Conservation (phyloP, 257 asterid genomes). For the Euphrasia confusa region DNA sequence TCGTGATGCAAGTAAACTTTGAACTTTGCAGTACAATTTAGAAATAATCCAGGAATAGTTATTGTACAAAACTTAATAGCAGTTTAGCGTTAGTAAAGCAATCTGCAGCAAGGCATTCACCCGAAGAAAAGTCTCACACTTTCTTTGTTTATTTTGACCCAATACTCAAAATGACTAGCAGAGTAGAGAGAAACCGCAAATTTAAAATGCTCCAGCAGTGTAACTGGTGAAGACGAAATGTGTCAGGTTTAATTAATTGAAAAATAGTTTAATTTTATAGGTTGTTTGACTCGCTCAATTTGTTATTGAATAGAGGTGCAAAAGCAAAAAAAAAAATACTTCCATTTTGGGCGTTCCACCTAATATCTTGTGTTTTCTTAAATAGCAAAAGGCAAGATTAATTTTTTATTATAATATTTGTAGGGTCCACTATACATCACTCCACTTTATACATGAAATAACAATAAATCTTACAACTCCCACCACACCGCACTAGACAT, state of each 20-base stretch:
- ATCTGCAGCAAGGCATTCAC: slow-evolving; percentile 3
- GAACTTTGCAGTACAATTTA: neutral
- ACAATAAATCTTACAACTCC: too few species aligned
- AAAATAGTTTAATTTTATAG: neutral
- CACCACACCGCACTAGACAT: too few species aligned
- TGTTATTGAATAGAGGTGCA: slow-evolving; percentile 2
- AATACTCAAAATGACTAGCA: neutral
- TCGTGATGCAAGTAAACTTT: neutral
- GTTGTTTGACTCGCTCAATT: neutral
- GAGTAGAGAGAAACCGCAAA: neutral
- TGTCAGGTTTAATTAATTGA: neutral
- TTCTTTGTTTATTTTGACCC: neutral
- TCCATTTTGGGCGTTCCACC: too few species aligned
- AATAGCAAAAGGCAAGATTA: too few species aligned
- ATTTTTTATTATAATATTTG: too few species aligned
- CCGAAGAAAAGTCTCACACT: neutral
- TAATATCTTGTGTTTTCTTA: too few species aligned
- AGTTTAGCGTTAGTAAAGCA: neutral
- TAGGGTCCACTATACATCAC: too few species aligned
- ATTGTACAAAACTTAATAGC: neutral
- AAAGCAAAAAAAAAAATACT: neutral
- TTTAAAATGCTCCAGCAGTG: neutral
- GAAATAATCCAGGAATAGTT: neutral
- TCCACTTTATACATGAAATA: too few species aligned
- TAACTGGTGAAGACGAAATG: neutral